Evolutionary conservation across 257 asterid species (phyloP).

Genomic region (Plantago major): DNA sequence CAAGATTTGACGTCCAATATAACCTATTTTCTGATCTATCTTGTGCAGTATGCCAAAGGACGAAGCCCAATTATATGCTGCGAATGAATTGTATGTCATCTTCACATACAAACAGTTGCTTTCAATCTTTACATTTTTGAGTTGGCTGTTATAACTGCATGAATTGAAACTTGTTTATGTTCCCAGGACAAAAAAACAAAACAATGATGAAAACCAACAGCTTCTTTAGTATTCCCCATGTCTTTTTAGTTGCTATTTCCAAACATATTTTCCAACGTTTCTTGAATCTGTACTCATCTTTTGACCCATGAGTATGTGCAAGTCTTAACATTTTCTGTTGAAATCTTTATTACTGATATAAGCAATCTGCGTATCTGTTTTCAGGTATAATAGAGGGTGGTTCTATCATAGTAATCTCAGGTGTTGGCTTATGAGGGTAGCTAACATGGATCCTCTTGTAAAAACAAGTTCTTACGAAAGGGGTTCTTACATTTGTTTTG

Average conservation of each 20-base stretch:
- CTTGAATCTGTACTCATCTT: too few relatives aligned
- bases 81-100: conserved; percentile 80
- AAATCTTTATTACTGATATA: background rate
- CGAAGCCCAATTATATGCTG: conserved; percentile 89
- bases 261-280: too few relatives aligned
- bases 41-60: conserved; percentile 96
- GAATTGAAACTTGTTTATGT: too few relatives aligned
- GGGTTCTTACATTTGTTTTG: conserved; percentile 86
- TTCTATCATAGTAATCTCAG: conserved; percentile 79
- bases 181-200: too few relatives aligned
- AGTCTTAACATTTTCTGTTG: background rate
- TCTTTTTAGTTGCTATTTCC: too few relatives aligned
- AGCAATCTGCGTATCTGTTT: conserved; percentile 12
- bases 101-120: conserved; percentile 4
- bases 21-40: conserved; percentile 15
- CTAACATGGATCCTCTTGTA: conserved; percentile 80
- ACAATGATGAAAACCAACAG: too few relatives aligned
- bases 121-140: background rate
- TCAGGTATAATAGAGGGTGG: conserved; percentile 92
- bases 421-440: conserved; percentile 66
- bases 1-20: conserved; percentile 10
- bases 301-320: too few relatives aligned
- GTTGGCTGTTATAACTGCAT: background rate
- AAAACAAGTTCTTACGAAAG: conserved; percentile 72
- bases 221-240: too few relatives aligned